Base-by-base conservation (phyloP, 306 rosid genomes). In the Pyrus communis region DNA sequence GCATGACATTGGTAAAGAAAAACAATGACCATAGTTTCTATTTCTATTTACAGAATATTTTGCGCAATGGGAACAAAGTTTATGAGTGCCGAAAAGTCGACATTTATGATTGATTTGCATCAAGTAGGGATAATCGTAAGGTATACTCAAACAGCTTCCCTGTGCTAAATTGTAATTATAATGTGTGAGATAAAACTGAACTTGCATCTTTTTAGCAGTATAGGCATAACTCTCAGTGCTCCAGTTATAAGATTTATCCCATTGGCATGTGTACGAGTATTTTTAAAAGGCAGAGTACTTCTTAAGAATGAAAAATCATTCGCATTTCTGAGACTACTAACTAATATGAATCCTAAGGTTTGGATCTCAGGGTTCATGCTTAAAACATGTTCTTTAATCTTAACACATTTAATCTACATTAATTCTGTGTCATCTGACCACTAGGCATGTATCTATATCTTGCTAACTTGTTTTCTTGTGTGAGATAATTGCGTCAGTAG, bases 41-140 rank as follows among this genome's bases (percentile, higher is more conserved):
- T 43, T 21, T 23, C 10, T 78, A n/a, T 59, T 52, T 75, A 70
- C 95, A 95, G 96, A 89, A 95, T 95, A 84, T 95, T 95, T 75
- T 95, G 93, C 59, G 97, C 97, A 54, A 95, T 84, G 77, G 97
- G 97, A 76, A 92, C 92, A 92, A 90, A 86, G 86, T 85, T 89
- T 70, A 87, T 92, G 97, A 89, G 92, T 43, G 97, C 97, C 45
- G 97, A 95, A 76, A 93, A 88, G 73, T 95, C 99, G 70, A 92
- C 99, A 35, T 90, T 95, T 81, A 92, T 88, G 97, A 89, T 92
- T 78, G 97, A 95, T 83, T 91, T 95, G 71, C 97, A 92, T 87
- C 97, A 95, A 90, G 87, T 95, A 25, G 97, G 99, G 74, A 84
- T 90, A 97, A 84, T 95, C 97, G 85, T 95, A 67, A 92, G 98